Percentiles rank a stretch among this genome's conserved stretches.
phyloP scores from a whole-genome alignment of 2,329 filamentous ascomycete species.

The Colletotrichum eremochloae region DNA sequence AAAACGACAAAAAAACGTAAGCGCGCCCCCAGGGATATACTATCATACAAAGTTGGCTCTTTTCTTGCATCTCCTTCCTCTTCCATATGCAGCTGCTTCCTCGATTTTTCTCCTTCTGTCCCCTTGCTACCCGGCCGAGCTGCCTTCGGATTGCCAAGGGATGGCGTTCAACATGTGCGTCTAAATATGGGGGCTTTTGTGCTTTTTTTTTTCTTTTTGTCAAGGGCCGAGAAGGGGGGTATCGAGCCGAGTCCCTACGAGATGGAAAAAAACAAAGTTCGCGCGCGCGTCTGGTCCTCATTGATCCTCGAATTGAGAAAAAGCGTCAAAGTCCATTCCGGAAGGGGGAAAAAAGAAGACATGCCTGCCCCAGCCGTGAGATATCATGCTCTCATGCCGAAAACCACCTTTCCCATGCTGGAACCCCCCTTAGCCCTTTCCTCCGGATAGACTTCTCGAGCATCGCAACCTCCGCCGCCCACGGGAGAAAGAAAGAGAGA shows the following conservation, averaged over 20 bases:
- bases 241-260: conserved; percentile 40
- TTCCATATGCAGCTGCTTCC: not conserved
- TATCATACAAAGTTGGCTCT: conserved; percentile 18
- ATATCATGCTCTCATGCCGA: conserved; percentile 40
- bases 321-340: conserved; percentile 41
- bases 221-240: conserved; percentile 30
- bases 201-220: conserved; percentile 29
- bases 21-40: conserved; percentile 12
- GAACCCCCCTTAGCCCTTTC: conserved; percentile 5
- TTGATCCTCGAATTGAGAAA: conserved; percentile 24
- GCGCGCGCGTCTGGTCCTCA: conserved; percentile 23
- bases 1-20: not conserved
- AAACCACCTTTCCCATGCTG: conserved; percentile 19
- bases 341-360: conserved; percentile 1
- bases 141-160: not conserved
- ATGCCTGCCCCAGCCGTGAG: conserved; percentile 40
- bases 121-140: not conserved
- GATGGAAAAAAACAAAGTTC: not conserved
- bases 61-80: not conserved
- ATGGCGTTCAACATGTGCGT: conserved; percentile 5
- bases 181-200: conserved; percentile 7
- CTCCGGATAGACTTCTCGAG: conserved; percentile 14
- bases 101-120: not conserved
- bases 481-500: conserved; percentile 42
- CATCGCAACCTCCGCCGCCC: conserved; percentile 1